phyloP scores from a whole-genome alignment of 805 yeast genomes.

The Lipomyces lipofer region DNA sequence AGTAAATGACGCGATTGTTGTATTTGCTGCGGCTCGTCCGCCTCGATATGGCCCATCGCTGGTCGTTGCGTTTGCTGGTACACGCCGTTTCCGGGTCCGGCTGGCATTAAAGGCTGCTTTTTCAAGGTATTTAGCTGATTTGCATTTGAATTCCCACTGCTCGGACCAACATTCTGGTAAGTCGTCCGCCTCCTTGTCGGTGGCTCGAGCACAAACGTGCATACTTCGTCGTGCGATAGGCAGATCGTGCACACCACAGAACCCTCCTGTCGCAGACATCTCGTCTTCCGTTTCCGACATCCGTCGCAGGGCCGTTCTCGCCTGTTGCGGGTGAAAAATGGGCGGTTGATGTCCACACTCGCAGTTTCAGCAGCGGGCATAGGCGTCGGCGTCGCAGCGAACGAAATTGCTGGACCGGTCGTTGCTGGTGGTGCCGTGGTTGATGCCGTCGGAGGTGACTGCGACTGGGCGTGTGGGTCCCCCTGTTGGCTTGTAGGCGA shows the following conservation, averaged over 20 bases:
- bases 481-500: not conserved
- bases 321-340: slow-evolving; percentile 33
- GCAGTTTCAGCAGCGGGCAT: too few relatives aligned
- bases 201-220: slow-evolving; percentile 39
- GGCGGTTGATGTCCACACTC: slow-evolving; percentile 13
- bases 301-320: slow-evolving; percentile 43
- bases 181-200: slow-evolving; percentile 25
- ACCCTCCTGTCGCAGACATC: slow-evolving; percentile 38
- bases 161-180: not conserved
- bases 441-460: not conserved
- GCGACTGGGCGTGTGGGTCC: not conserved
- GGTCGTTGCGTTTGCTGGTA: too few relatives aligned
- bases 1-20: too few relatives aligned
- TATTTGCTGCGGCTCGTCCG: too few relatives aligned
- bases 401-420: too few relatives aligned
- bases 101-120: not conserved
- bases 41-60: too few relatives aligned
- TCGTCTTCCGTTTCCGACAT: slow-evolving; percentile 44
- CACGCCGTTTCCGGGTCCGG: too few relatives aligned
- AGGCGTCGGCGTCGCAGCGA: too few relatives aligned
- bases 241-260: slow-evolving; percentile 38
- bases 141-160: not conserved
- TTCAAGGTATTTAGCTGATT: not conserved
- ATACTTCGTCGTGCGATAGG: slow-evolving; percentile 37
- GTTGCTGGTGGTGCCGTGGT: too few relatives aligned